These are phyloP conservation scores for Globisporangium cederbergense DNA, from an alignment of 352 stramenopile genomes.

Conservation along the genomic window DNA sequence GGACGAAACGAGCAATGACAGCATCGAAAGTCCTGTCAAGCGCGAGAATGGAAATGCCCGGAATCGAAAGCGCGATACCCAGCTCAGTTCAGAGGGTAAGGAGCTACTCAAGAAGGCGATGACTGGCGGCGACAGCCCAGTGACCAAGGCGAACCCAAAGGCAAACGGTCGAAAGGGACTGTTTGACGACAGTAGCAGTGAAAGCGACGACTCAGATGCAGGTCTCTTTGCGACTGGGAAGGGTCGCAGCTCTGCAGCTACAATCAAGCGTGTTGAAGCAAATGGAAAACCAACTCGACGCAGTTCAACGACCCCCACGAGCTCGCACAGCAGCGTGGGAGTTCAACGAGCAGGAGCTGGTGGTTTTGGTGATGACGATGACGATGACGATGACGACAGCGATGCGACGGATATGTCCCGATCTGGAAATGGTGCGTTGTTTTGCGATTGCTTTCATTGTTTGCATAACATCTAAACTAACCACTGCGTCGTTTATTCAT, in stretches of 20 bases:
- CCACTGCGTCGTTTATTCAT: background rate
- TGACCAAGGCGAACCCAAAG: conserved; percentile 22
- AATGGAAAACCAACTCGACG: conserved; percentile 14
- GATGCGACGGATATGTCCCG: conserved; percentile 13
- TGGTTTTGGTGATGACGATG: conserved; percentile 22
- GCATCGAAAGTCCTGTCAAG: conserved; percentile 19
- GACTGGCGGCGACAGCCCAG: conserved; percentile 18
- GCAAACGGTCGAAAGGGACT: conserved; percentile 53
- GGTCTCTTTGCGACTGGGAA: conserved; percentile 47
- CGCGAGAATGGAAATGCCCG: conserved; percentile 23
- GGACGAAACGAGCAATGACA: conserved; percentile 33
- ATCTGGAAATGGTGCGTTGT: conserved; percentile 13
- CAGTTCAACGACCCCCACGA: conserved; percentile 18
- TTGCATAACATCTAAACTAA: background rate
- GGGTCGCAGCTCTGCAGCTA: conserved; percentile 9
- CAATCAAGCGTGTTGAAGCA: conserved; percentile 10
- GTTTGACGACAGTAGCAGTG: conserved; percentile 78
- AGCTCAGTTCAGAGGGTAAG: conserved; percentile 77
- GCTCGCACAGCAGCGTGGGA: conserved; percentile 10
- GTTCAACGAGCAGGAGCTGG: background rate
- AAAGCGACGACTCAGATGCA: conserved; percentile 38
- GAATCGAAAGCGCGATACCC: conserved; percentile 62
- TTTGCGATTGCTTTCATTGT: background rate
- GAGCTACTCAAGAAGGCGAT: conserved; percentile 72
- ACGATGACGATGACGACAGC: conserved; percentile 20